Conservation (phyloP, 1,284 basidiomycete genomes). For the Ustilago sp. region DNA sequence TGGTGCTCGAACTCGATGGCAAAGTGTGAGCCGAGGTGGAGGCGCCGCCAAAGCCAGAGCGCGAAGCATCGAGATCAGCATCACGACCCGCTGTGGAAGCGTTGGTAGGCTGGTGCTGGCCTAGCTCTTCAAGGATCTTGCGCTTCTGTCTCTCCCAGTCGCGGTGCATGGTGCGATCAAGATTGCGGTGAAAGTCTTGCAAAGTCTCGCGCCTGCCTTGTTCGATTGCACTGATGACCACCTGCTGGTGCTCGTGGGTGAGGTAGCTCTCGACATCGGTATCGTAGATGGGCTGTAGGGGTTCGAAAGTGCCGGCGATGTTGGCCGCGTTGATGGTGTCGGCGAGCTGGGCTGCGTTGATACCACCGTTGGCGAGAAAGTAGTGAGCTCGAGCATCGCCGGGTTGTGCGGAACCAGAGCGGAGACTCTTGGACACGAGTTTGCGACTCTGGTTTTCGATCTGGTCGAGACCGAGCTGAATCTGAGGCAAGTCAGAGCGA, state of each 20-base stretch:
- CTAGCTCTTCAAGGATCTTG: slow-evolving; percentile 89
- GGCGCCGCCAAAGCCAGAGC: slow-evolving; percentile 46
- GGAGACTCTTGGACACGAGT: slow-evolving; percentile 62
- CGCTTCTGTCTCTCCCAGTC: slow-evolving; percentile 93
- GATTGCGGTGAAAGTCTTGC: slow-evolving; percentile 82
- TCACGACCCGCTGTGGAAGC: slow-evolving; percentile 23
- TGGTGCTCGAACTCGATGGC: slow-evolving; percentile 21
- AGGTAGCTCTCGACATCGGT: slow-evolving; percentile 86
- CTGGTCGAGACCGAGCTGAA: slow-evolving; percentile 89
- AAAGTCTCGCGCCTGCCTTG: slow-evolving; percentile 87
- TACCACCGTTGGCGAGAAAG: slow-evolving; percentile 87
- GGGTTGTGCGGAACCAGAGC: slow-evolving; percentile 75
- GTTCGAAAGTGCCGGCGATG: slow-evolving; percentile 85
- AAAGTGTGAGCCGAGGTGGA: slow-evolving; percentile 51
- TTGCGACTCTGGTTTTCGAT: slow-evolving; percentile 80
- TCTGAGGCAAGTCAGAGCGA: slow-evolving; percentile 80
- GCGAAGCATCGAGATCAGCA: slow-evolving; percentile 23
- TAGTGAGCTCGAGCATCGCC: slow-evolving; percentile 63
- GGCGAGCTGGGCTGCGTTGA: slow-evolving; percentile 84
- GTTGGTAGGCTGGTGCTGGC: slow-evolving; percentile 68
- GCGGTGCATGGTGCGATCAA: slow-evolving; percentile 80
- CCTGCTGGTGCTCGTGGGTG: slow-evolving; percentile 91
- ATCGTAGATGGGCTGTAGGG: slow-evolving; percentile 87
- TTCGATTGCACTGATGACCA: slow-evolving; percentile 91
- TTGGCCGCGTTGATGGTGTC: slow-evolving; percentile 84